Base-by-base conservation (phyloP, 2,329 filamentous ascomycete species). In the Dothideomycetidae sp. region DNA sequence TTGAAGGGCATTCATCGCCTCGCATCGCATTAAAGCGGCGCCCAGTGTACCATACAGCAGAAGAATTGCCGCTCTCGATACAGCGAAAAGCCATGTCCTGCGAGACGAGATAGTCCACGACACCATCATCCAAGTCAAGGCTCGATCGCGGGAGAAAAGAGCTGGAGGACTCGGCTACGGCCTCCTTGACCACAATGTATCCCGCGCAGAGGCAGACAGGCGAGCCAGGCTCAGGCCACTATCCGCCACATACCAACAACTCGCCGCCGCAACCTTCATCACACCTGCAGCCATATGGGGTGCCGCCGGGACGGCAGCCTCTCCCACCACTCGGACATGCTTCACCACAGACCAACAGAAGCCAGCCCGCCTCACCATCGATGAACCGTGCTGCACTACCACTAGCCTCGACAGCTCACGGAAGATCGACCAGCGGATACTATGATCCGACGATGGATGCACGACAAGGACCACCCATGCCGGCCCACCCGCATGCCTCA, bases 381-480 rank as follows among this genome's bases (percentile, higher is more conserved):
- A 43, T 56, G 37, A 49, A 56, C 45, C 56, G 56, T 44, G 48
- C 30, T 46, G 49, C 12, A 31, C 37, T 13, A 13, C 33, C 23
- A 21, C 35, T 29, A 14, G 43, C 48, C 17, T 45, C 32, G 28
- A 55, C 40, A 44, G 57, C 44, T 37, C 59, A 60, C 50, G 58
- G 61, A 44, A 53, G 51, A 43, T 50, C 57, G n/a, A 48, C 54
- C 12, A 58, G 60, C 37, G 58, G 58, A 49, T 67, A 66, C 55
- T 67, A 67, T 54, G 64, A 67, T 49, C 64, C 63, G 5, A 63
- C 60, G 29, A 59, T 58, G 40, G 63, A 66, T 47, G 57, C 61
- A 49, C 58, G 60, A 46, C 46, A 41, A 40, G 47, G 26, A 21
- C 41, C 39, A 41, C 43, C 40, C 39, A 38, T 49, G 46, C 54